Base-by-base conservation (phyloP, 1,284 basidiomycete species). In the Phellopilus nigrolimitatus region DNA sequence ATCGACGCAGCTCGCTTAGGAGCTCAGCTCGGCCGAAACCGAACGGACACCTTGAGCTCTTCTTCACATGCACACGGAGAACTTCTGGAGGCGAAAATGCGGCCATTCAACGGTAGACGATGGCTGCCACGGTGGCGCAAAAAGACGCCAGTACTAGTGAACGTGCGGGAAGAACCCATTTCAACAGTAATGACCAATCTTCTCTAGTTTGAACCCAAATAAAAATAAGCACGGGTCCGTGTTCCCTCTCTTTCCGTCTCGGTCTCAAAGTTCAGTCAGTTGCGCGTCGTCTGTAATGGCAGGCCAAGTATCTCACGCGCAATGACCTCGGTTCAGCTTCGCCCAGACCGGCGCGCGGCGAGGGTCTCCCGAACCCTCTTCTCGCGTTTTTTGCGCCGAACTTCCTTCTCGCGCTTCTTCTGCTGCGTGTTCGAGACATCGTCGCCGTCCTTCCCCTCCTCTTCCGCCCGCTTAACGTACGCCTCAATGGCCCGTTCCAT, bases 401-500 rank as follows among this genome's bases (percentile, higher is more conserved):
- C 77, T 57, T 73, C 68, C 57, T 78, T 67, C 54, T 68, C 66
- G 57, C 69, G 69, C 65, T 88, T 90, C 68, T 79, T 85, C 62
- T 77, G 71, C 69, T 88, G 88, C 8, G 84, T 88, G 45, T 71
- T 66, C 60, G 87, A 89, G 38, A 88, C 63, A 46, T 76, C 76
- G 17, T 66, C 73, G 25, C 81, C 82, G 6, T 70, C 73, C 34
- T 61, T 64, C 52, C 81, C 78, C 57, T 81, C 79, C 51, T 64
- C 65, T 49, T 70, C 69, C 17, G 70, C 66, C 44, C 62, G 67
- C 31, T 47, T 61, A 56, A 80, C 60, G 61, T 81, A 76, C 21
- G 68, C 66, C 48, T 80, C 79, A 47, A 90, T 84, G 62, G 79
- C 81, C 15, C 62, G 68, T 59, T 85, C 85, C 84, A 90, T 90